Evolutionary conservation across 2,329 filamentous ascomycete genomes (phyloP).

Genomic region (Hirsutella minnesotensis): DNA sequence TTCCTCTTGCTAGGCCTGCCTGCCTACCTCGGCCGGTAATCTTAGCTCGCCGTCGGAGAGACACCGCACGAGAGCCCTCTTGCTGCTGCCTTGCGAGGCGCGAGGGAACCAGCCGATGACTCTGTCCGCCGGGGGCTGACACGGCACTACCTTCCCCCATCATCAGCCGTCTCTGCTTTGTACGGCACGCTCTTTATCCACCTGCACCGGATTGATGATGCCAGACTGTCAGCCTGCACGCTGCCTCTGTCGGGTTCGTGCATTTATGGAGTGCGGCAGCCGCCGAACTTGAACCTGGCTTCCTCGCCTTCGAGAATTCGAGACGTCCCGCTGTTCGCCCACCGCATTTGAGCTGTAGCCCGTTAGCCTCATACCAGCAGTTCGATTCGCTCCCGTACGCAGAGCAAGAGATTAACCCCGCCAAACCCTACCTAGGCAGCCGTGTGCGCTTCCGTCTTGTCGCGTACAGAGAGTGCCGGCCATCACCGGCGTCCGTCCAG

Average conservation of each 20-base stretch:
- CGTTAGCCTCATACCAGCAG: no score
- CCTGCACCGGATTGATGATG: constrained; percentile 6
- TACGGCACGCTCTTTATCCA: constrained; percentile 2
- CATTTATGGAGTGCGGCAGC: constrained; percentile 12
- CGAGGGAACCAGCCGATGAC: background rate
- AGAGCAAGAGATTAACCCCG: no score
- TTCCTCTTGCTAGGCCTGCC: background rate
- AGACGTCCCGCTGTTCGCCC: no score
- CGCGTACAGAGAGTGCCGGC: no score
- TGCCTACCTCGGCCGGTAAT: background rate
- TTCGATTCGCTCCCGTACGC: no score
- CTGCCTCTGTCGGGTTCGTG: constrained; percentile 11
- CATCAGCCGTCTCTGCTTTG: constrained; percentile 9
- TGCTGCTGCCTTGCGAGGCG: background rate
- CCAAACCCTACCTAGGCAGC: no score
- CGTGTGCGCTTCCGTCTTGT: no score
- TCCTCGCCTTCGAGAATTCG: constrained; percentile 4
- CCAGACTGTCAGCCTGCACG: constrained; percentile 2
- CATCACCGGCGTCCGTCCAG: no score
- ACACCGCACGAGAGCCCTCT: background rate
- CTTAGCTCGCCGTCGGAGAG: background rate
- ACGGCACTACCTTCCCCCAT: background rate
- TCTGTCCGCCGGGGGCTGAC: constrained; percentile 2
- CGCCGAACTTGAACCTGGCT: background rate
- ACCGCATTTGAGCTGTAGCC: no score